A percentile compares a stretch with the other conserved stretches of the same genome.
Conservation (phyloP, 345 rosid genomes). For the Turnera subulata region DNA sequence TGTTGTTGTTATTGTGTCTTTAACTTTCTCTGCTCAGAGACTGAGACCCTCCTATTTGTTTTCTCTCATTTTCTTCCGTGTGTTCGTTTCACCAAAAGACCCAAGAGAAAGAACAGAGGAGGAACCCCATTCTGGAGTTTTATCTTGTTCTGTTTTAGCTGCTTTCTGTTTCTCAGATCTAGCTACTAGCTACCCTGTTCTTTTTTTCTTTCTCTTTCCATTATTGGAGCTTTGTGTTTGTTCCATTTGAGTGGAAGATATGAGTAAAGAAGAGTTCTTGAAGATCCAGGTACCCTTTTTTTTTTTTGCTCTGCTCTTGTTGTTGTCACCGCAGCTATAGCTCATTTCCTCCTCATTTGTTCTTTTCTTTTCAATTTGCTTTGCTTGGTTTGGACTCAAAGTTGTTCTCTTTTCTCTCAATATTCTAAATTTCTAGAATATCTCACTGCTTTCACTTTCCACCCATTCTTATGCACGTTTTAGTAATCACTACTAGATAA, state of each 20-base stretch:
- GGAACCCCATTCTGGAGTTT: conserved; percentile 11
- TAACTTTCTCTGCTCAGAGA: conserved; percentile 21
- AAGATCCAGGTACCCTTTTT: conserved; percentile 73
- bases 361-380: conserved; percentile 3
- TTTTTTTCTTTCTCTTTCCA: not conserved
- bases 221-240: conserved; percentile 20
- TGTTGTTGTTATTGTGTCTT: not conserved
- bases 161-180: conserved; percentile 48
- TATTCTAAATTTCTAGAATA: not conserved
- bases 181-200: conserved; percentile 5
- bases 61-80: conserved; percentile 17
- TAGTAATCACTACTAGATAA: not conserved
- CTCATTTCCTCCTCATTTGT: not conserved
- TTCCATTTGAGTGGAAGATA: conserved; percentile 20
- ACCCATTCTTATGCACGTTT: not conserved
- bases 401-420: not conserved
- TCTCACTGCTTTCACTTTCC: not conserved
- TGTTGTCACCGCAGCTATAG: too few species aligned
- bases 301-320: not conserved
- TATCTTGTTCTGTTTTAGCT: conserved; percentile 3
- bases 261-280: conserved; percentile 98
- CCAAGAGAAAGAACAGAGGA: conserved; percentile 16
- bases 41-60: conserved; percentile 16
- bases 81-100: not conserved
- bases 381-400: conserved; percentile 22